Base-by-base conservation (phyloP, 2,329 filamentous ascomycete species). In the Cercospora beticola region DNA sequence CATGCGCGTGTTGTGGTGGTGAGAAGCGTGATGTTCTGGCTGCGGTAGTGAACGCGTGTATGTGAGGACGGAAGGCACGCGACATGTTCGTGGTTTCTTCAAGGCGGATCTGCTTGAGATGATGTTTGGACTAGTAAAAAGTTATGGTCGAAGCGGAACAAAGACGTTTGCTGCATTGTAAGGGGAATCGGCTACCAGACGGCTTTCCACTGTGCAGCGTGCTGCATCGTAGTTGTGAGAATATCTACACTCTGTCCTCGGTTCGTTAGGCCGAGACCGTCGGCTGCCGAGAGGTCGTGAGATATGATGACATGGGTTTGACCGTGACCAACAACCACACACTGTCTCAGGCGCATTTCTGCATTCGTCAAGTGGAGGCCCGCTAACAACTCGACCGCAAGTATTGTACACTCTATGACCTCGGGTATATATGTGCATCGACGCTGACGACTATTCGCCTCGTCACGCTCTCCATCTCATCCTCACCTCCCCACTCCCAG, bases 1-100 rank as follows among this genome's bases (percentile, higher is more conserved):
- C n/a, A 2, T 80, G 70, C 86, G 81, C 12, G 67, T 60, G 31
- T 36, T 3, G 67, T 4, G n/a, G 57, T 54, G 43, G 60, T 40
- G 9, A 16, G 14, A 26, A 58, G 36, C 1, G 23, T 21, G 12
- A 10, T 58, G 16, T 31, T 58, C 21, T 33, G 21, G 46, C 46
- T 21, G 46, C 18, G 46, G 46, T 6, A 26, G 46, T 21, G 46
- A 52, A 30, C 18, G 23, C 40, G 63, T 60, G 43, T 43, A 57
- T 63, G 7, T 63, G 57, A 52, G 12, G n/a, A 18, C 36, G 58
- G 8, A 23, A 40, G 56, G 63, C 63, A 65, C 63, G 63, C 63
- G 63, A 65, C 63, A 65, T 65, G 63, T 2, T 40, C 23, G 54
- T 33, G 26, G 54, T 5, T 36, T 59, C 54, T 43, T 65, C 62